Evolutionary conservation across 805 yeast genomes (phyloP), one percentile per base, ranked within the genome.

Genomic region (Ascoidea tarda): DNA sequence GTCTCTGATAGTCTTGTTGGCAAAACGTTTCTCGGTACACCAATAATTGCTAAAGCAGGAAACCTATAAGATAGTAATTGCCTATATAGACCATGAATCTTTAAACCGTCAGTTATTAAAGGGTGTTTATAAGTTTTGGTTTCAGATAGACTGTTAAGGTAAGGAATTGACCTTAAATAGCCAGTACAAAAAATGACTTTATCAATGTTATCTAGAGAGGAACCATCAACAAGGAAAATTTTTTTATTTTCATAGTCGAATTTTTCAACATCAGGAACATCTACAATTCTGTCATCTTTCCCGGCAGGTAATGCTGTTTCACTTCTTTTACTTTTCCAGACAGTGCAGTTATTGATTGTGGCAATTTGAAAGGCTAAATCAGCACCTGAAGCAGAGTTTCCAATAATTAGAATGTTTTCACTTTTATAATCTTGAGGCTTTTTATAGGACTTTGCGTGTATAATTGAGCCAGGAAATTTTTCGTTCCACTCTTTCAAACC

Each of bases 301-400:
- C 77, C 77, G 3, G 77, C 73, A 4, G 79, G 77, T 51, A 71
- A 58, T 16, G 60, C 51, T 54, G 68, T 66, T 31, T 68, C 72
- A 1, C 79, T 73, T 56, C 84, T 68, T 12, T 72, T 66, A 8
- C 82, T 73, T 54, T 78, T 73, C 59, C 73, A 71, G 12, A 81
- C 68, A 50, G 65, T 69, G 28, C 60, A 58, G 6, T 71, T 65
- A 48, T 76, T 66, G 3, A 54, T 60, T 2, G 69, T 67, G 1
- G 81, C 76, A 16, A 82, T 60, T 61, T 84, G 90, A 53, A 73
- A 74, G 2, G 87, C 77, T 47, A 85, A 69, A 61, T 88, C 96
- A 16, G 79, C 76, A 32, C 91, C 96, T 33, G 88, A 80, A 2
- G 93, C 84, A 8, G 82, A 79, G 59, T 81, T 82, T 0, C 95